Base-by-base conservation (phyloP, 805 yeast species). In the Saccharomyces eubayanus region DNA sequence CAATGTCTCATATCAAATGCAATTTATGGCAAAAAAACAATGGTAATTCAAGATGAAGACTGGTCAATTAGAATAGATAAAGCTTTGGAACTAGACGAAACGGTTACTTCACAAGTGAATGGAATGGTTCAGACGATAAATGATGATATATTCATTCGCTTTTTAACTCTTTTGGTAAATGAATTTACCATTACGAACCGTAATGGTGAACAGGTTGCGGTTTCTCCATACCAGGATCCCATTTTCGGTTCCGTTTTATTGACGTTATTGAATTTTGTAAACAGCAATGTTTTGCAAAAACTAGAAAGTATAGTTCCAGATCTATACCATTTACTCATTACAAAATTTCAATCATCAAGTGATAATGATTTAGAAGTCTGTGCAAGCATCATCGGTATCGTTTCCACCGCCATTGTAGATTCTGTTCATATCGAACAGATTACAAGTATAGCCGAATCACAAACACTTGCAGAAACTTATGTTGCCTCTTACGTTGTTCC, bases 61-160 rank as follows among this genome's bases (percentile, higher is more conserved):
- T 89, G 96, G 96, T 71, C 74, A 3, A 70, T 79, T 0, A 75
- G 92, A 61, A 61, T 87, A 28, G 89, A 85, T 9, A 87, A 81
- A 55, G 87, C 92, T 0, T 51, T 87, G 10, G 85, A 81, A 45
- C 70, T 78, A 46, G 95, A 89, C 62, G 74, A 74, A 0, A 63
- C 60, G 2, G 87, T 86, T 1, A 72, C 73, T n/a, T 14, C 48
- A 0, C 59, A 66, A 1, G 56, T 49, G 6, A 31, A 16, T 20
- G 72, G 1, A 57, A 64, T 62, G 4, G 54, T 75, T 10, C 40
- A 46, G 2, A 10, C 31, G 5, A 21, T 52, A 4, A 46, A 55
- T 6, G 60, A 53, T 16, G 49, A 53, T 1, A 59, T 67, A 66
- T 67, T 66, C 47, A 50, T 50, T 20, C 48, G 56, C 8, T 69